These are phyloP conservation scores for Lachnellula occidentalis DNA, from an alignment of 2,329 filamentous ascomycete species.

Conservation along the genomic window DNA sequence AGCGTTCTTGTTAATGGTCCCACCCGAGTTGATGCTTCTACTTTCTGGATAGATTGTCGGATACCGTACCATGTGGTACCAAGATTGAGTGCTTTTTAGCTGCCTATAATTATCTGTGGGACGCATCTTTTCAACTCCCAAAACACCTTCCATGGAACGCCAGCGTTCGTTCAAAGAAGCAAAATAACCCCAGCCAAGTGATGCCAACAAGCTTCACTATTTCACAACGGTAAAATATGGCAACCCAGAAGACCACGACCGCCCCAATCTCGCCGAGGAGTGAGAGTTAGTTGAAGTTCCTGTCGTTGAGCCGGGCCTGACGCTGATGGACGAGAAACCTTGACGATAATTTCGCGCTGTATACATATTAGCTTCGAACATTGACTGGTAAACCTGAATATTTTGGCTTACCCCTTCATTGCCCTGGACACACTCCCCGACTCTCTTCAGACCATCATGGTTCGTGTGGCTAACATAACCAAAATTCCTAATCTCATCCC, in stretches of 20 bases:
- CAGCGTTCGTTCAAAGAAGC: slow-evolving; percentile 9
- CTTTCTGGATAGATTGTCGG: slow-evolving; percentile 10
- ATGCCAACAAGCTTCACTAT: neutral
- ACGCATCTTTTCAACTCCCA: neutral
- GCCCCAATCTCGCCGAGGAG: slow-evolving; percentile 78
- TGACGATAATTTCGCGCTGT: slow-evolving; percentile 67
- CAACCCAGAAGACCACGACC: slow-evolving; percentile 86
- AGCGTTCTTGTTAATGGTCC: slow-evolving; percentile 17
- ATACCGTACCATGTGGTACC: slow-evolving; percentile 4
- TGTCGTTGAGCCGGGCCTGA: slow-evolving; percentile 27
- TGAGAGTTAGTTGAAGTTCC: slow-evolving; percentile 67
- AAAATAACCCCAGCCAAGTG: neutral
- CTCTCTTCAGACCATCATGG: slow-evolving; percentile 77
- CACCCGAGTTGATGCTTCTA: slow-evolving; percentile 9
- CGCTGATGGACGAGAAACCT: slow-evolving; percentile 45
- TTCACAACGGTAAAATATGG: slow-evolving; percentile 75
- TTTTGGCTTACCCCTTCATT: slow-evolving; percentile 71
- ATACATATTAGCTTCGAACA: slow-evolving; percentile 9
- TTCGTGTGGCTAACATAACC: slow-evolving; percentile 79
- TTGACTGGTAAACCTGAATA: neutral
- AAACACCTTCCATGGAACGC: slow-evolving; percentile 16
- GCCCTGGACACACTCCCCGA: slow-evolving; percentile 83
- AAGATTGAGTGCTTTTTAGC: neutral
- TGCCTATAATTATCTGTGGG: neutral
- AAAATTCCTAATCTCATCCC: slow-evolving; percentile 80